Evolutionary conservation across 345 rosid genomes (phyloP).

Genomic region (Trapa incisa): DNA sequence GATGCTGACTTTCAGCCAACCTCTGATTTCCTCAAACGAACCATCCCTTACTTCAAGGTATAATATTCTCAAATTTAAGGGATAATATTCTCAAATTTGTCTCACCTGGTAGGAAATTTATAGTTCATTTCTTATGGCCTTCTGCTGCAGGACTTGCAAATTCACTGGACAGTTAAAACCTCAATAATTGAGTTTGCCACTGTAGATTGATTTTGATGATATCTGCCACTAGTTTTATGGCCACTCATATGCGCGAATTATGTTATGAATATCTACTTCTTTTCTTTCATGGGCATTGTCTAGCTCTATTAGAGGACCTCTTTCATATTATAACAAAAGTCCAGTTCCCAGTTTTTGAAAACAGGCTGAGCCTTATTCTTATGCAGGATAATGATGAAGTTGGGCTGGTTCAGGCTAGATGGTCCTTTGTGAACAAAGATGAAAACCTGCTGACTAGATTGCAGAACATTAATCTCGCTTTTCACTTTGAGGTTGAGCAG

Average conservation of each 20-base stretch:
- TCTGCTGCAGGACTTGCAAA: not conserved
- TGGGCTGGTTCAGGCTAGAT: slow-evolving; percentile 45
- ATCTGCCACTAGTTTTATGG: not conserved
- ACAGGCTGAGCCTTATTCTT: not conserved
- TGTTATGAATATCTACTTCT: not conserved
- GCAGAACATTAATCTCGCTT: slow-evolving; percentile 50
- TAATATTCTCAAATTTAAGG: not conserved
- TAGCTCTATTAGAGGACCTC: no score
- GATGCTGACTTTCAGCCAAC: slow-evolving; percentile 94
- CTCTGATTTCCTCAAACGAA: slow-evolving; percentile 67
- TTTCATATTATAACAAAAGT: not conserved
- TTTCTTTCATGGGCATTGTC: not conserved
- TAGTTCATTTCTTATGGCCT: not conserved
- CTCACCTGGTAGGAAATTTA: not conserved
- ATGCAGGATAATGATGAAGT: slow-evolving; percentile 33
- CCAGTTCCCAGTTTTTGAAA: not conserved
- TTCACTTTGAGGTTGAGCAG: slow-evolving; percentile 71
- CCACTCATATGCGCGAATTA: not conserved
- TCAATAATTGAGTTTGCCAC: not conserved
- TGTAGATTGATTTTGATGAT: not conserved
- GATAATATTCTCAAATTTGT: not conserved
- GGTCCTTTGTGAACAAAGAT: slow-evolving; percentile 61
- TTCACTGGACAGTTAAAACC: not conserved
- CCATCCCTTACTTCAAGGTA: slow-evolving; percentile 84
- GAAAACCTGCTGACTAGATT: slow-evolving; percentile 49